Base-by-base conservation (phyloP, 371 early-diverging fungal genomes). In the Mortierella sp. region DNA sequence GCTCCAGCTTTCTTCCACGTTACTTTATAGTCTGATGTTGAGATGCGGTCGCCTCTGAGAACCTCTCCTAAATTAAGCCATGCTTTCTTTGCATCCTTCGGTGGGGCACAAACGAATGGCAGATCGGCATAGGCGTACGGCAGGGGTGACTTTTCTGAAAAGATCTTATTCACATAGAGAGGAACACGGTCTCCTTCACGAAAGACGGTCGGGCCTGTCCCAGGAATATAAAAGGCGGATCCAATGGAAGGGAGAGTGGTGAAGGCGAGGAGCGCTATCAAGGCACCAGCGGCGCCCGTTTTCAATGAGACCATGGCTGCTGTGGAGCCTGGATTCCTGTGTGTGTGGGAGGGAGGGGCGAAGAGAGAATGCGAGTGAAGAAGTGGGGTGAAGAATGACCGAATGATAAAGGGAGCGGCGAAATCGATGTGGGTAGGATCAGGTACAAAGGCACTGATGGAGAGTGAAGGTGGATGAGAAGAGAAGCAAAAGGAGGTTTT, bases 1-100 rank as follows among this genome's bases (percentile, higher is more conserved):
- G n/a, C n/a, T n/a, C n/a, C n/a, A 44, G 8, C 37, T 27, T 16
- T 25, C 19, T 19, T 16, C 14, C 9, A 19, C 8, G 17, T 37
- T 78, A 84, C 82, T 77, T 79, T 62, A 39, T 82, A 83, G 47
- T 83, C 82, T 8, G 84, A 83, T 40, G 70, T 80, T 37, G 83
- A 85, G 28, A 94, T 85, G 7, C 94, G 85, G 61, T 95, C 95
- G n/a, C 95, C 95, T 37, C 91, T 86, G 41, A 95, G 80, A 12
- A 93, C 90, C 54, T 88, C 85, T 45, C 95, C 95, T 39, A 95
- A 82, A 68, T 88, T 89, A 51, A 91, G 83, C 80, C 87, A 82
- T 19, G 84, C 82, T 49, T 81, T 80, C 41, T 80, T 71, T 27
- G 68, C 81, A 34, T 81, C 79, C 45, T 77, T 66, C n/a, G 88